Evolutionary conservation across 2,329 filamentous ascomycete species (phyloP).

Genomic region (Fusarium sp.): DNA sequence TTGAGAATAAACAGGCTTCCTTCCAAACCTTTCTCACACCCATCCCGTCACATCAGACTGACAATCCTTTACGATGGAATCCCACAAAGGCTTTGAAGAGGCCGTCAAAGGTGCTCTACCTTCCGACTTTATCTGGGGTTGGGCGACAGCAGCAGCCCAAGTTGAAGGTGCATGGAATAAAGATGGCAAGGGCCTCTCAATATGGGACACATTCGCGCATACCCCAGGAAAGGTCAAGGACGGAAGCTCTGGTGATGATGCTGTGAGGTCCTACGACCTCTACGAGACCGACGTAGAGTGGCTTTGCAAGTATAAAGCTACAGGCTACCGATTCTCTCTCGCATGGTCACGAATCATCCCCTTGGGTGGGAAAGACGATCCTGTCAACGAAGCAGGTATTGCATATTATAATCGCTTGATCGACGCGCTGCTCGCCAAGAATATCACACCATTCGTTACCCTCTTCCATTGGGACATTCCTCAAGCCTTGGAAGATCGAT

Average conservation of each 20-base stretch:
- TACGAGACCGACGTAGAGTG: slow-evolving; percentile 63
- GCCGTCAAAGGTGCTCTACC: slow-evolving; percentile 16
- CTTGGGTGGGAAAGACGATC: slow-evolving; percentile 70
- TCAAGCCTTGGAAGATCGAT: slow-evolving; percentile 35
- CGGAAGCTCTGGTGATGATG: slow-evolving; percentile 53
- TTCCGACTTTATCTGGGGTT: slow-evolving; percentile 49
- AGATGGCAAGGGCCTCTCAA: slow-evolving; percentile 55
- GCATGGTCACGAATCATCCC: slow-evolving; percentile 75
- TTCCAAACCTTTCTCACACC: too few species aligned
- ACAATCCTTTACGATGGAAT: not conserved
- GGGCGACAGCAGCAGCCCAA: slow-evolving; percentile 54
- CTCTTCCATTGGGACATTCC: slow-evolving; percentile 75
- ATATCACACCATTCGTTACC: slow-evolving; percentile 70
- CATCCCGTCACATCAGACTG: too few species aligned
- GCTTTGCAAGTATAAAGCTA: slow-evolving; percentile 67
- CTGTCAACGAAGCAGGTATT: slow-evolving; percentile 69
- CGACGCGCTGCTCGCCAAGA: slow-evolving; percentile 64
- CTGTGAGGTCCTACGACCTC: slow-evolving; percentile 53
- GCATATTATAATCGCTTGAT: slow-evolving; percentile 70
- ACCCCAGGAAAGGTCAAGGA: slow-evolving; percentile 54
- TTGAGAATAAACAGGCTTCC: too few species aligned
- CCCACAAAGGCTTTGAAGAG: slow-evolving; percentile 11
- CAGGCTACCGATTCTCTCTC: slow-evolving; percentile 72
- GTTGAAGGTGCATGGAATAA: slow-evolving; percentile 56
- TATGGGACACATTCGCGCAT: slow-evolving; percentile 56